Evolutionary conservation across 2,329 filamentous ascomycete species (phyloP).

Genomic region (Ophiostoma piceae): DNA sequence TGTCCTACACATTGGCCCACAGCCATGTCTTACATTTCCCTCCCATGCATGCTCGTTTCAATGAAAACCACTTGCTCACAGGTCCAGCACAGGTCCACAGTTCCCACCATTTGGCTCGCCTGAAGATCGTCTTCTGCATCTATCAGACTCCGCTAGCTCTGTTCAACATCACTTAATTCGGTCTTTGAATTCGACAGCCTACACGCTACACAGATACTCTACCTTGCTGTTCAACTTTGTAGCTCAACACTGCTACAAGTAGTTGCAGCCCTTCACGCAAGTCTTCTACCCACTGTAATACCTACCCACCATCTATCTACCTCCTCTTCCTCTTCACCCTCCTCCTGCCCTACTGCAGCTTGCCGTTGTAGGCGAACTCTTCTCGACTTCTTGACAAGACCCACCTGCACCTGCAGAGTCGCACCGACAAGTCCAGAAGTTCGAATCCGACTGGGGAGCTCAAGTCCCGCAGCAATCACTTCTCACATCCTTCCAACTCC

Average conservation of each 20-base stretch:
- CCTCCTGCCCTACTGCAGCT: neutral
- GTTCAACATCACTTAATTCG: neutral
- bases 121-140: slow-evolving; percentile 26
- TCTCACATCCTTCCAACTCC: slow-evolving; percentile 17
- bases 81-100: slow-evolving; percentile 16
- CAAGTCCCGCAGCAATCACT: slow-evolving; percentile 23
- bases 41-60: slow-evolving; percentile 11
- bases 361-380: slow-evolving; percentile 32
- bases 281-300: neutral
- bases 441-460: slow-evolving; percentile 30
- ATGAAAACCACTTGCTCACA: slow-evolving; percentile 16
- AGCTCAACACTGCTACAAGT: neutral
- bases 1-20: slow-evolving; percentile 11
- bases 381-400: slow-evolving; percentile 30
- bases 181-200: slow-evolving; percentile 5
- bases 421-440: slow-evolving; percentile 35
- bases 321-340: neutral
- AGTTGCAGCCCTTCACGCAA: neutral
- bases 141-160: slow-evolving; percentile 27
- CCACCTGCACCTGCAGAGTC: slow-evolving; percentile 30
- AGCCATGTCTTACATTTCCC: slow-evolving; percentile 17
- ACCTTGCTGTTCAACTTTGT: neutral
- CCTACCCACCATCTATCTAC: neutral
- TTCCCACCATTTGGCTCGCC: slow-evolving; percentile 18
- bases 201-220: neutral